Conservation (phyloP, 192 early-diverging fungal species). For the Rhizophagus clarus region DNA sequence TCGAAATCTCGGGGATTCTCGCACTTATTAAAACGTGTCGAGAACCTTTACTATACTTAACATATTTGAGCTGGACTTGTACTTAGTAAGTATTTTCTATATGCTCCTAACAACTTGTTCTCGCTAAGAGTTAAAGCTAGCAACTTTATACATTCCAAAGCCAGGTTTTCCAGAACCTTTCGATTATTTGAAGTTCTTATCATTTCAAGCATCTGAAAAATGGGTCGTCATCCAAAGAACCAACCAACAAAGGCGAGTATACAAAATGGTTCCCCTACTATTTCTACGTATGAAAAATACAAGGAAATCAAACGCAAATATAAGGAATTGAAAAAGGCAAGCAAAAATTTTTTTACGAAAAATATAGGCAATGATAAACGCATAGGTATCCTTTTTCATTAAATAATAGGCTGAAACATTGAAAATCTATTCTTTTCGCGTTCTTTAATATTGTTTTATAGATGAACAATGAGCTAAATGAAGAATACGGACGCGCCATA, state of each 20-base stretch:
- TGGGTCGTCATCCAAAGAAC: not conserved
- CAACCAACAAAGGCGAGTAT: not conserved
- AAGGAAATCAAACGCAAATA: not conserved
- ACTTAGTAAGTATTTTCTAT: too few species aligned
- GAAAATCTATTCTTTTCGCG: not conserved
- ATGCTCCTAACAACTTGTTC: too few species aligned
- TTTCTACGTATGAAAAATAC: slow-evolving; percentile 1
- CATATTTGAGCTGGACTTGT: too few species aligned
- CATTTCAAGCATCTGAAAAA: not conserved
- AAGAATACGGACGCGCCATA: not conserved
- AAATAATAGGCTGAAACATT: too few species aligned
- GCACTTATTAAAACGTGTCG: too few species aligned
- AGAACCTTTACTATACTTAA: too few species aligned
- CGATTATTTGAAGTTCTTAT: not conserved
- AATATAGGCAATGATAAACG: not conserved
- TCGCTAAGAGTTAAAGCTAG: too few species aligned
- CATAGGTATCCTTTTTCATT: not conserved
- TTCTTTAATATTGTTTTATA: not conserved
- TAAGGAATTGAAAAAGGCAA: not conserved
- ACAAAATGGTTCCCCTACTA: not conserved
- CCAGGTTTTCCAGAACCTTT: not conserved
- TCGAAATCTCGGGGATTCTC: too few species aligned
- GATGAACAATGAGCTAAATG: not conserved
- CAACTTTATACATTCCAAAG: not conserved
- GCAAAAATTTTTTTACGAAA: not conserved